Conservation (phyloP, 148 eudicot genomes). For the Talinum fruticosum region DNA sequence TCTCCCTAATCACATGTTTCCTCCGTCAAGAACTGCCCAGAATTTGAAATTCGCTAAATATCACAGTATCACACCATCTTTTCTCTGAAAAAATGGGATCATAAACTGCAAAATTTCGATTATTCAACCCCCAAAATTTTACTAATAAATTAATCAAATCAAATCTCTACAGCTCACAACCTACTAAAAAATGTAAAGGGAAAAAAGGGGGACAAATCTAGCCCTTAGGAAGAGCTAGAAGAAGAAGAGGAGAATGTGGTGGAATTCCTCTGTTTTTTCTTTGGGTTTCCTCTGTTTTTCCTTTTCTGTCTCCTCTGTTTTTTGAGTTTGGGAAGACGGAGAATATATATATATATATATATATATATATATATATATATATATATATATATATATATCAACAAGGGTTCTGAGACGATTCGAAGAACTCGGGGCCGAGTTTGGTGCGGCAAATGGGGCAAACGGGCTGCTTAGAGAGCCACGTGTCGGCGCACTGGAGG, state of each 20-base stretch:
- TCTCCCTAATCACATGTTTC: neutral
- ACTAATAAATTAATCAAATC: conserved; percentile 22
- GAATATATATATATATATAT: neutral
- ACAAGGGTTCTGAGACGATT: conserved; percentile 47
- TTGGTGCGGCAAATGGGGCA: conserved; percentile 81
- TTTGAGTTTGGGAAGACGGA: neutral
- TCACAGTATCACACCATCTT: neutral
- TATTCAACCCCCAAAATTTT: neutral
- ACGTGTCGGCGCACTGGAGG: conserved; percentile 74
- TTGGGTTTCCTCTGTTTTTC: neutral
- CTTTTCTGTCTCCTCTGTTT: neutral
- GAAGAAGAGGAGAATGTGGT: neutral
- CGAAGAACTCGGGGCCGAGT: conserved; percentile 49
- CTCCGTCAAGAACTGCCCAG: neutral
- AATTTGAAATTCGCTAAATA: neutral
- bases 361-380: neutral
- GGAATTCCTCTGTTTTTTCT: neutral
- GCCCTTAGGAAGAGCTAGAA: neutral
- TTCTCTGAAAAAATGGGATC: neutral
- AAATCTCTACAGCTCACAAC: conserved; percentile 10
- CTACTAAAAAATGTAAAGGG: neutral
- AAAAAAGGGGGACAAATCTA: neutral
- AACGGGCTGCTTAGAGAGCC: conserved; percentile 64
- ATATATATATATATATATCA: neutral
- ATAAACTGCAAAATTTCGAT: neutral